A percentile compares a stretch with the other conserved stretches of the same genome.
These are phyloP conservation scores for Pythium volutum DNA, from an alignment of 352 stramenopile genomes.

Conservation along the genomic window DNA sequence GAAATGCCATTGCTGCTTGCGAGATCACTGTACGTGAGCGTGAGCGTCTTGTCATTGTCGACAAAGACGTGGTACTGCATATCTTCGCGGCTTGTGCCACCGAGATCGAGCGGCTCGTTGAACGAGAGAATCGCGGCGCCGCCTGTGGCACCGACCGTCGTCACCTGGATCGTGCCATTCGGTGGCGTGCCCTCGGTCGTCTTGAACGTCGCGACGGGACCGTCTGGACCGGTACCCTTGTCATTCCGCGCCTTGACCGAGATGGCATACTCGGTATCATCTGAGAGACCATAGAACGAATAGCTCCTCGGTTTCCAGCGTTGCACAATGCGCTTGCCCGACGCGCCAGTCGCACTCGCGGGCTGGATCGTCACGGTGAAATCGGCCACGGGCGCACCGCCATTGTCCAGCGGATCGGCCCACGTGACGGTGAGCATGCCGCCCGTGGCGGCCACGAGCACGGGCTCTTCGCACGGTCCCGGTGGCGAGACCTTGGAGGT, in stretches of 20 bases:
- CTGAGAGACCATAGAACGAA: slow-evolving; percentile 40
- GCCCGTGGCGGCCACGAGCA: slow-evolving; percentile 16
- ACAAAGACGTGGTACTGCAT: slow-evolving; percentile 55
- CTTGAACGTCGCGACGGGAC: slow-evolving; percentile 29
- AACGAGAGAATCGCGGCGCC: slow-evolving; percentile 49
- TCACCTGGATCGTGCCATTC: slow-evolving; percentile 30
- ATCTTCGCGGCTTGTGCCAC: slow-evolving; percentile 29
- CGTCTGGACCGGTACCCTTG: slow-evolving; percentile 34
- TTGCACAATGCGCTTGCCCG: neutral
- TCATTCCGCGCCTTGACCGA: slow-evolving; percentile 42
- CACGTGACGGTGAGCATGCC: slow-evolving; percentile 32
- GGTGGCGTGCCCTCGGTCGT: slow-evolving; percentile 35
- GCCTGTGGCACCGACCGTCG: slow-evolving; percentile 29
- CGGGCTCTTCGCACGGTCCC: slow-evolving; percentile 33
- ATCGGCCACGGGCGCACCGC: slow-evolving; percentile 35
- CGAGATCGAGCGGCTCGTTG: slow-evolving; percentile 51
- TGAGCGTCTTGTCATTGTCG: slow-evolving; percentile 31
- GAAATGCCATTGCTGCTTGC: neutral
- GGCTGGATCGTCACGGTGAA: slow-evolving; percentile 23
- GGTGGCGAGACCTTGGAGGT: slow-evolving; percentile 48
- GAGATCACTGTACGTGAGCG: slow-evolving; percentile 36
- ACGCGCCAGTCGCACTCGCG: neutral
- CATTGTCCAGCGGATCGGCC: slow-evolving; percentile 37
- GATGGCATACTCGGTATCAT: slow-evolving; percentile 39
- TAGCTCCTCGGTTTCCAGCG: slow-evolving; percentile 12